Evolutionary conservation across 2,329 filamentous ascomycete genomes (phyloP).

Genomic region (Capronia coronata): DNA sequence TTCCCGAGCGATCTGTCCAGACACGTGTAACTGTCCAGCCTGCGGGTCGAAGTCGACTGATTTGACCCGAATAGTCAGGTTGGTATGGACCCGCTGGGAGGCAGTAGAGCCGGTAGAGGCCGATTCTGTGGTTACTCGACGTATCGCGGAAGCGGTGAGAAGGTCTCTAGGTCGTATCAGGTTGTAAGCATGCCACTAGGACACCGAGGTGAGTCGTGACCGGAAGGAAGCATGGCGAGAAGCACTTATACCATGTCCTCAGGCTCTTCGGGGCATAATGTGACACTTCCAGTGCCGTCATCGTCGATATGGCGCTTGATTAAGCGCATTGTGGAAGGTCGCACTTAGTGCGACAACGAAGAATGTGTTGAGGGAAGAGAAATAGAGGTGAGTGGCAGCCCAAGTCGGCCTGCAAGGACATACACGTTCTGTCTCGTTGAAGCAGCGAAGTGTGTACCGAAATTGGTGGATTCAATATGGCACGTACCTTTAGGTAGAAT

Average conservation of each 20-base stretch:
- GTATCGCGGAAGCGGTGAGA: slow-evolving; percentile 60
- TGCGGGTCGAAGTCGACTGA: slow-evolving; percentile 64
- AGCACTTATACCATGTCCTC: slow-evolving; percentile 60
- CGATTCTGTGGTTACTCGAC: slow-evolving; percentile 57
- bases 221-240: slow-evolving; percentile 1
- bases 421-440: too few relatives aligned
- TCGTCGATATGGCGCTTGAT: slow-evolving; percentile 62
- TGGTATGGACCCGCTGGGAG: slow-evolving; percentile 59
- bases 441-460: too few relatives aligned
- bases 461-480: too few relatives aligned
- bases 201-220: slow-evolving; percentile 8
- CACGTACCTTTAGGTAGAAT: too few relatives aligned
- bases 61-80: slow-evolving; percentile 59
- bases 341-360: background rate
- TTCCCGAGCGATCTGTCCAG: slow-evolving; percentile 58
- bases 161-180: slow-evolving; percentile 60
- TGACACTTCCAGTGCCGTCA: slow-evolving; percentile 59
- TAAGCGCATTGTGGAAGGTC: slow-evolving; percentile 51
- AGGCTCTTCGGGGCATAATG: slow-evolving; percentile 63
- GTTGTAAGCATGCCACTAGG: slow-evolving; percentile 68
- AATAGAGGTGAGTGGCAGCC: too few relatives aligned
- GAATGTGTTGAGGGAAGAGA: too few relatives aligned
- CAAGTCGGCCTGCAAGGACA: too few relatives aligned
- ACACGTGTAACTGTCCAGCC: slow-evolving; percentile 61
- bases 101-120: slow-evolving; percentile 54